phyloP scores from a whole-genome alignment of 208 protist species.

The Leishmania arabica region DNA sequence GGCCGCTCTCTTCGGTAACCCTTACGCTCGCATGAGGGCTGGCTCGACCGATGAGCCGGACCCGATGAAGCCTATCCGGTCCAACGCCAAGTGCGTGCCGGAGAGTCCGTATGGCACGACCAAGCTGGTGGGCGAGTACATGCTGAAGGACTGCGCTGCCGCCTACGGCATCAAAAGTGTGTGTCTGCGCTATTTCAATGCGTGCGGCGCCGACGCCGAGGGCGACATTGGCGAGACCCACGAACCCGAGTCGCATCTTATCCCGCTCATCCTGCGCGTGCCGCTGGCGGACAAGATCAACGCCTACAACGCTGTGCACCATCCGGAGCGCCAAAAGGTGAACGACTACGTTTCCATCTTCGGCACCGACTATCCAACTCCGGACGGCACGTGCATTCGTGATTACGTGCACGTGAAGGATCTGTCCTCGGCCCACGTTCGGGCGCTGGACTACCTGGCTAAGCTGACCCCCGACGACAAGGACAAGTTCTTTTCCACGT shows the following conservation, averaged over 20 bases:
- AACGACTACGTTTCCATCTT: conserved; percentile 79
- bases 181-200: conserved; percentile 99
- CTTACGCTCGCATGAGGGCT: conserved; percentile 27
- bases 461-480: conserved; percentile 39
- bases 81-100: conserved; percentile 57
- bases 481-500: conserved; percentile 73
- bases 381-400: conserved; percentile 95
- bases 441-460: conserved; percentile 85
- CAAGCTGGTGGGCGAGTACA: conserved; percentile 93
- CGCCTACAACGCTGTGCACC: conserved; percentile 40
- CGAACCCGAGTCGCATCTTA: conserved; percentile 97
- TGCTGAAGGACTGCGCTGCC: conserved; percentile 87
- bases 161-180: conserved; percentile 85
- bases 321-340: conserved; percentile 42
- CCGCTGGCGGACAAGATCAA: conserved; percentile 84
- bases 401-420: conserved; percentile 99
- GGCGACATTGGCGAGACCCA: conserved; percentile 97
- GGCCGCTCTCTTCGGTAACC: conserved; percentile 94
- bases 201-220: conserved; percentile 93
- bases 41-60: conserved; percentile 22
- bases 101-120: conserved; percentile 95
- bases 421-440: conserved; percentile 94
- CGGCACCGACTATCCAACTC: conserved; percentile 94
- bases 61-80: conserved; percentile 62
- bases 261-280: conserved; percentile 96